Percentiles rank a stretch among this genome's conserved stretches.
These are phyloP conservation scores for Candida ficus DNA, from an alignment of 805 yeast genomes.

Conservation along the genomic window DNA sequence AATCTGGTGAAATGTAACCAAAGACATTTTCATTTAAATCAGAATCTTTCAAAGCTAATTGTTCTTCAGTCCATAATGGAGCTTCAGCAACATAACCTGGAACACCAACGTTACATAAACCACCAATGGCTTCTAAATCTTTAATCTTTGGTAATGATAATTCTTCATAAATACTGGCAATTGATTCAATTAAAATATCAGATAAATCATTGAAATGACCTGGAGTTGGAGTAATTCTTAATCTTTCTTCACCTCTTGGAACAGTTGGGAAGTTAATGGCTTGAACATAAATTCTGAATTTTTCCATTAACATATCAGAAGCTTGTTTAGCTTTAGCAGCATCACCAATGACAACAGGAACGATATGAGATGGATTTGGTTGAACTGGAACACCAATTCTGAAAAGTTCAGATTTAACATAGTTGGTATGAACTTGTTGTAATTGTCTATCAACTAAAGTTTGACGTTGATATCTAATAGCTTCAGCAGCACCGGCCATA, in stretches of 20 bases:
- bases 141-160: conserved; percentile 67
- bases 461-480: conserved; percentile 78
- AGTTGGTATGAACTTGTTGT: conserved; percentile 82
- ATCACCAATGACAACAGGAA: conserved; percentile 91
- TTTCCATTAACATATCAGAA: conserved; percentile 79
- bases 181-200: conserved; percentile 69
- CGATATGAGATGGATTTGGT: conserved; percentile 97
- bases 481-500: conserved; percentile 91
- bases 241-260: conserved; percentile 90
- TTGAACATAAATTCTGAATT: conserved; percentile 89
- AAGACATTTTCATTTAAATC: conserved; percentile 64
- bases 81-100: conserved; percentile 38
- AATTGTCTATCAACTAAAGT: conserved; percentile 72
- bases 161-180: conserved; percentile 75
- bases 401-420: conserved; percentile 70
- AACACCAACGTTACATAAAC: conserved; percentile 87
- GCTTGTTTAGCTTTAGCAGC: conserved; percentile 90
- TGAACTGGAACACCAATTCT: conserved; percentile 85
- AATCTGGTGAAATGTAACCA: conserved; percentile 55
- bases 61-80: conserved; percentile 87
- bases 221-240: conserved; percentile 98
- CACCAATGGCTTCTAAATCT: conserved; percentile 79
- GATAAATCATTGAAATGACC: conserved; percentile 80
- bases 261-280: conserved; percentile 99
- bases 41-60: conserved; percentile 55